Conservation (phyloP, 208 protist species). For the Trypanosoma brucei region DNA sequence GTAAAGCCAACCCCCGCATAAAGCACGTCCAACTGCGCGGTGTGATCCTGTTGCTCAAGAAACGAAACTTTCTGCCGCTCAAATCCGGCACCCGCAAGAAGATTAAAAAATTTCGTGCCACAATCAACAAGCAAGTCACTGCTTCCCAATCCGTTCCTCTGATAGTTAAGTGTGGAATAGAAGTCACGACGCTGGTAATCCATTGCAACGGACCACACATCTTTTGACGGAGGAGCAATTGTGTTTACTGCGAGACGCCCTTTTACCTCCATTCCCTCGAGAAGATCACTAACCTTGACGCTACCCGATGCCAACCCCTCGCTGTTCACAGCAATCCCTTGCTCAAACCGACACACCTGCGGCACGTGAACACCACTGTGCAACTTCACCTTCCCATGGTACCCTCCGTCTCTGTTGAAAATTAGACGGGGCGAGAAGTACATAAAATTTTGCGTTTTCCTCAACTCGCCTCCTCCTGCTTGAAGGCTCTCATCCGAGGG, state of each 20-base stretch:
- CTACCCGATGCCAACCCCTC: conserved; percentile 45
- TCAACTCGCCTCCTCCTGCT: neutral
- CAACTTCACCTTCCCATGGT: conserved; percentile 79
- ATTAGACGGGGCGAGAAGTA: conserved; percentile 74
- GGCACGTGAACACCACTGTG: conserved; percentile 48
- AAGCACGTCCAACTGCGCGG: conserved; percentile 64
- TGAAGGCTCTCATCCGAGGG: neutral
- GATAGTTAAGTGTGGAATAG: conserved; percentile 61
- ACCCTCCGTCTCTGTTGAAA: conserved; percentile 46
- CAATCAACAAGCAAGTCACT: conserved; percentile 82
- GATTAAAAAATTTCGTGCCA: conserved; percentile 79
- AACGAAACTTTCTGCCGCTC: conserved; percentile 78
- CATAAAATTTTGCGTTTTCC: conserved; percentile 28
- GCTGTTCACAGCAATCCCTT: conserved; percentile 58
- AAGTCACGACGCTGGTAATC: conserved; percentile 76
- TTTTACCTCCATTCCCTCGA: conserved; percentile 64
- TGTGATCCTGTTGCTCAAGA: conserved; percentile 68
- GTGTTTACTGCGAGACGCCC: conserved; percentile 65
- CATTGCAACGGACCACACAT: conserved; percentile 51
- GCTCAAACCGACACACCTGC: conserved; percentile 62
- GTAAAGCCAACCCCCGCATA: conserved; percentile 79
- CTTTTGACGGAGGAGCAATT: conserved; percentile 76
- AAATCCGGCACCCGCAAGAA: conserved; percentile 74
- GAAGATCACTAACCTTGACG: conserved; percentile 42
- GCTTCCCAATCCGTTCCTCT: conserved; percentile 82